Base-by-base conservation (phyloP, 345 rosid genomes). In the Reutealis trisperma region DNA sequence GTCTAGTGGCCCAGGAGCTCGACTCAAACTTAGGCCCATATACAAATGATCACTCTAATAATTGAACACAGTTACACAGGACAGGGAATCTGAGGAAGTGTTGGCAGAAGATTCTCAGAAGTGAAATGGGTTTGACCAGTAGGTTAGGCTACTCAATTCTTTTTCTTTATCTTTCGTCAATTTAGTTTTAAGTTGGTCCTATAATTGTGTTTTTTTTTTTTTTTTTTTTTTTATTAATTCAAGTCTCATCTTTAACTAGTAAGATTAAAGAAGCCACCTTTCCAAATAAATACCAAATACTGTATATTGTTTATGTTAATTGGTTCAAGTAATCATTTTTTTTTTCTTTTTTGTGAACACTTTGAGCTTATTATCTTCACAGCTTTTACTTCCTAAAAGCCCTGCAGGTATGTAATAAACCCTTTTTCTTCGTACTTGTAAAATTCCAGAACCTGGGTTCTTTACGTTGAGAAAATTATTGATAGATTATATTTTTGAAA, bases 51-150 rank as follows among this genome's bases (percentile, higher is more conserved):
- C 5, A 37, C 41, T 37, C 41, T 37, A 37, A 3, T 37, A 3
- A 37, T 37, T 6, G 41, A 37, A 37, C 41, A 4, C 6, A 37
- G 41, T 37, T 37, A 37, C 41, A 15, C 1, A n/a, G 51, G 78
- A 45, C 66, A 71, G 32, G 83, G 86, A 64, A 81, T 84, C 84
- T 7, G 63, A 63, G 6, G 75, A 32, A 27, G 30, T 21, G 2
- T 18, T 27, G 30, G 1, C 47, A 27, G 76, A n/a, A 80, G 84
- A 87, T 77, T 83, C 85, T 49, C 52, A 1, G 5, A 30, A n/a
- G 60, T 27, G 60, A 51, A 68, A 77, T 85, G 87, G 83, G 79
- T 73, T 83, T 85, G 86, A 85, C 90, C 58, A 22, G 80, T 75
- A 71, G 90, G 84, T 83, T 47, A 47, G 80, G 5, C 44, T 37